These are phyloP conservation scores for Collybia mongolica DNA, from an alignment of 768 basidiomycete species.

Conservation along the genomic window DNA sequence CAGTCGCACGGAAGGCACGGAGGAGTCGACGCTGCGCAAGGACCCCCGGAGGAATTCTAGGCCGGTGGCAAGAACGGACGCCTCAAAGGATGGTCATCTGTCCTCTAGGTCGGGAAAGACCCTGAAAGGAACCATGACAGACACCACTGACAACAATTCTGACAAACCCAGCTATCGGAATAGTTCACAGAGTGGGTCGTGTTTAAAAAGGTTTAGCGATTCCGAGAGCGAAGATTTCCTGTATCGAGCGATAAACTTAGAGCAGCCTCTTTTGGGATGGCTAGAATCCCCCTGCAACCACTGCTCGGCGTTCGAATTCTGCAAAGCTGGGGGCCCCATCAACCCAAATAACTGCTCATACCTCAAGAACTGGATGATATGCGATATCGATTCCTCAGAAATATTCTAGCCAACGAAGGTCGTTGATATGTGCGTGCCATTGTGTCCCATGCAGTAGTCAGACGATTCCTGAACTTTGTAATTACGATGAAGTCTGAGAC, in stretches of 20 bases:
- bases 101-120: conserved; percentile 10
- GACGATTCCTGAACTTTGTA: too few relatives aligned
- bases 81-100: conserved; percentile 15
- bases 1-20: conserved; percentile 28
- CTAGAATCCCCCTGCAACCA: conserved; percentile 84
- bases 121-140: conserved; percentile 30
- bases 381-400: conserved; percentile 30
- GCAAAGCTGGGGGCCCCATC: conserved; percentile 71
- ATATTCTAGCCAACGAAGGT: too few relatives aligned
- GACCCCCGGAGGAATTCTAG: conserved; percentile 34
- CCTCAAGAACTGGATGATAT: conserved; percentile 70
- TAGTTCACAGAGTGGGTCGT: conserved; percentile 43
- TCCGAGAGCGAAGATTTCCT: conserved; percentile 45
- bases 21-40: conserved; percentile 26
- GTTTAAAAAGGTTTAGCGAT: conserved; percentile 31
- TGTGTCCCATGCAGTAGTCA: too few relatives aligned
- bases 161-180: conserved; percentile 25
- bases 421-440: too few relatives aligned
- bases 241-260: conserved; percentile 77
- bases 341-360: conserved; percentile 78
- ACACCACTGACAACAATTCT: conserved; percentile 19
- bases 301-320: conserved; percentile 92
- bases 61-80: conserved; percentile 33
- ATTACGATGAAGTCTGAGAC: too few relatives aligned
- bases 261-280: conserved; percentile 61